Base-by-base conservation (phyloP, 495 filamentous ascomycete genomes). In the Aspergillus baeticus region DNA sequence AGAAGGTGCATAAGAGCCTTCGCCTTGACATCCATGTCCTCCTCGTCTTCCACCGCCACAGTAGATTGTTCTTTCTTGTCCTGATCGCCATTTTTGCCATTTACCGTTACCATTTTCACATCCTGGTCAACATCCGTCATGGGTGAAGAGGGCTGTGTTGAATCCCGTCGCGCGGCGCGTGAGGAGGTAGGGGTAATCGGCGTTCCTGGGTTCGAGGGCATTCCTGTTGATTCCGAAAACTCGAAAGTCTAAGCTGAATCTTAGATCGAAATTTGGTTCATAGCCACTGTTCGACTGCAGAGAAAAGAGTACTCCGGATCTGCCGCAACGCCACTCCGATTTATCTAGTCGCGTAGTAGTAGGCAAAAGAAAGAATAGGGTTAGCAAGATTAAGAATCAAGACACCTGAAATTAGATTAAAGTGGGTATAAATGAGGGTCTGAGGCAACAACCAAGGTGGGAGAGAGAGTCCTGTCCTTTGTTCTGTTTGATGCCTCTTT, bases 101-200 rank as follows among this genome's bases (percentile, higher is more conserved):
- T 41, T 26, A 58, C 54, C 8, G 54, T 26, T 6, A 35, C 17
- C 17, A 55, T 31, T 46, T 66, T 69, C 14, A 45, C 54, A 31
- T 67, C 67, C 33, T 54, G 59, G 31, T 56, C 57, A 11, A 59
- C 55, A 22, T 63, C 64, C 1, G 63, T 67, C 55, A 61, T 60
- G 11, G 77, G 76, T 6, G 78, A 76, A 1, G 78, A 80, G 2
- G 78, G 70, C 17, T 66, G 68, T 26, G 77, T 79, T 1, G 79
- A 80, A 18, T 70, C 61, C 11, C 64, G 66, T 31, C 64, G 67
- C 15, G 49, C 69, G 37, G 58, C 62, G 48, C 59, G 60, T 2
- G 72, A 76, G 21, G 72, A 71, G 13, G 69, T 62, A 8, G 61
- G 55, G 2, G 72, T 74, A 6, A 59, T 55, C 5, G 72, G 69